These are phyloP conservation scores for Penicillium cinerascens DNA, from an alignment of 495 filamentous ascomycete species.

Conservation along the genomic window DNA sequence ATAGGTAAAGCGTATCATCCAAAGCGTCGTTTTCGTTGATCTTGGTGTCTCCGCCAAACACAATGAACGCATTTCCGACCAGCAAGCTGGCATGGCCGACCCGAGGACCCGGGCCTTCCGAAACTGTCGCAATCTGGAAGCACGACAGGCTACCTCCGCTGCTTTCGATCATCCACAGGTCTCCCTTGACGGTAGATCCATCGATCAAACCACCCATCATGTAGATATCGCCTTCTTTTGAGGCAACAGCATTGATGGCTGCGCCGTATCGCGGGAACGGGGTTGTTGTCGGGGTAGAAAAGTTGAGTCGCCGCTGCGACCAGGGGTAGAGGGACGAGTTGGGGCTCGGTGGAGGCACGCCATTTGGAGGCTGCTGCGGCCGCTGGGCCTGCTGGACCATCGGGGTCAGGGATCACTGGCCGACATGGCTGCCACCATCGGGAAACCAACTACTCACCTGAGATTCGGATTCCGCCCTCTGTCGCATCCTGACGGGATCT, in stretches of 20 bases:
- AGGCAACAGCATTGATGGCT: constrained; percentile 88
- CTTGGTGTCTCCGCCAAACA: constrained; percentile 98
- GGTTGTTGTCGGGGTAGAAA: constrained; percentile 74
- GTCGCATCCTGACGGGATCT: constrained; percentile 49
- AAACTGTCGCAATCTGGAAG: constrained; percentile 84
- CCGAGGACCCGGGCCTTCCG: constrained; percentile 90
- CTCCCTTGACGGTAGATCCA: constrained; percentile 90
- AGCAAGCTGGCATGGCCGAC: constrained; percentile 93
- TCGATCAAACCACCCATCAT: constrained; percentile 97
- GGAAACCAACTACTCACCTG: constrained; percentile 37
- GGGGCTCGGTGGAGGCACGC: constrained; percentile 39
- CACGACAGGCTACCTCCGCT: constrained; percentile 78
- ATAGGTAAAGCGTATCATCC: constrained; percentile 91
- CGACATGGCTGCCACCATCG: no score
- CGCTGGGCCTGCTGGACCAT: constrained; percentile 41
- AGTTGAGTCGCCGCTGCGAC: constrained; percentile 86
- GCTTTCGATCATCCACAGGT: constrained; percentile 96
- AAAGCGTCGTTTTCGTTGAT: constrained; percentile 85
- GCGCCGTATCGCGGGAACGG: constrained; percentile 98
- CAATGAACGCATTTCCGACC: constrained; percentile 98
- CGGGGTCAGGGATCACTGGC: no score
- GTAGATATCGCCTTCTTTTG: constrained; percentile 96
- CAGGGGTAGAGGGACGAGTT: constrained; percentile 81
- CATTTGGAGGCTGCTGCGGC: constrained; percentile 31
- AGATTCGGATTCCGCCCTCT: constrained; percentile 48